phyloP scores from a whole-genome alignment of 441 rosid species.

The Hypseocharis bilobata region DNA sequence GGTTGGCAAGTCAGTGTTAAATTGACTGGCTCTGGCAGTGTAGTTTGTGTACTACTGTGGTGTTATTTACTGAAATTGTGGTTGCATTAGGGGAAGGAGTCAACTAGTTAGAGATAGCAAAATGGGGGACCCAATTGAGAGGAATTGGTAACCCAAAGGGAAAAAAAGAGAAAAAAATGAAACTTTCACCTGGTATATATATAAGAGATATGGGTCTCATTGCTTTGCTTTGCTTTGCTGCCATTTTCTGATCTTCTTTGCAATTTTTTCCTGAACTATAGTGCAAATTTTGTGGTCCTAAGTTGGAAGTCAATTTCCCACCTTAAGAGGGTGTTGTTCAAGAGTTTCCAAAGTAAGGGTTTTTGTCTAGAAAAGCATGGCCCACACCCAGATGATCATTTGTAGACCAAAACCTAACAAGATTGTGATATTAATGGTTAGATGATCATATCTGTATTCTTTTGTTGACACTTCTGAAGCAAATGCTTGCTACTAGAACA shows the following conservation, averaged over 20 bases:
- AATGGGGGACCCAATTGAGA: neutral
- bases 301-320: neutral
- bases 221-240: neutral
- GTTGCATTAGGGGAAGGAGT: neutral
- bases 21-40: too few relatives aligned
- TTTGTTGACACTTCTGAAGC: neutral
- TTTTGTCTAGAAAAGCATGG: neutral
- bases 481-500: neutral
- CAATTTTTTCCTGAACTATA: neutral
- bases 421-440: neutral
- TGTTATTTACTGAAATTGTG: constrained; percentile 1
- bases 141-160: too few relatives aligned
- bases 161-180: too few relatives aligned
- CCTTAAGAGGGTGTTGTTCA: too few relatives aligned
- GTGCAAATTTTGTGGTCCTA: neutral
- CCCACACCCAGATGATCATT: neutral
- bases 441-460: neutral
- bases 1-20: constrained; percentile 6
- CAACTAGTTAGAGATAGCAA: neutral
- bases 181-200: too few relatives aligned
- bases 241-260: neutral
- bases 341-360: neutral
- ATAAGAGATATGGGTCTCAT: neutral
- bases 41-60: neutral
- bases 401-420: constrained; percentile 5